Evolutionary conservation across 2,329 filamentous ascomycete species (phyloP).

Genomic region (Arthroderma sp.): DNA sequence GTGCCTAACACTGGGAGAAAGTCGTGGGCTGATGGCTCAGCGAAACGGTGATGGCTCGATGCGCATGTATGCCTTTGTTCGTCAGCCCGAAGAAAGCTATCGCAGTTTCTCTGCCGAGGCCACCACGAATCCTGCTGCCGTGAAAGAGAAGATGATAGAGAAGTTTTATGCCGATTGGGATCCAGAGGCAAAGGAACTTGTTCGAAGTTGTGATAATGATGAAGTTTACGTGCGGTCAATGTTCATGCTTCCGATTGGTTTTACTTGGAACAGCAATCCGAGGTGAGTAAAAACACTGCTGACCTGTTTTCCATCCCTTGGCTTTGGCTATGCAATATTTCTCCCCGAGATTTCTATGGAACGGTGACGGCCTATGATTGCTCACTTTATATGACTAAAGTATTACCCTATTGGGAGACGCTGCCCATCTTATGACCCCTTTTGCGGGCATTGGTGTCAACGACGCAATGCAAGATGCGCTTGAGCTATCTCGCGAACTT

Average conservation of each 20-base stretch:
- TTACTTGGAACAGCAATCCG: slow-evolving; percentile 7
- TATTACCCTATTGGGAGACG: slow-evolving; percentile 18
- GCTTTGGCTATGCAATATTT: not conserved
- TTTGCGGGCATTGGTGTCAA: slow-evolving; percentile 21
- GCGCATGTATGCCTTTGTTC: not conserved
- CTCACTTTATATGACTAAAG: slow-evolving; percentile 7
- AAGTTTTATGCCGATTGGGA: slow-evolving; percentile 12
- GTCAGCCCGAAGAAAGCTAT: not conserved
- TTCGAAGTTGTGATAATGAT: slow-evolving; percentile 13
- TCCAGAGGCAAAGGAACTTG: slow-evolving; percentile 12
- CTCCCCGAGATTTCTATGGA: not conserved
- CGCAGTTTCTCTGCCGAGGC: not conserved
- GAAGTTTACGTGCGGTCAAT: slow-evolving; percentile 10
- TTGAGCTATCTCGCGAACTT: slow-evolving; percentile 2
- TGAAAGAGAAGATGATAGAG: slow-evolving; percentile 11
- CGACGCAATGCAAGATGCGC: slow-evolving; percentile 17
- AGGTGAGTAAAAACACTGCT: not conserved
- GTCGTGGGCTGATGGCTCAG: slow-evolving; percentile 18
- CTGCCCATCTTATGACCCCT: slow-evolving; percentile 19
- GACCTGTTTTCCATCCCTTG: not conserved
- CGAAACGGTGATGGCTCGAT: slow-evolving; percentile 4
- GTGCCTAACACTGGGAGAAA: slow-evolving; percentile 15
- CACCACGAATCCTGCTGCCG: slow-evolving; percentile 9
- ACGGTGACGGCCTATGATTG: too few species aligned
- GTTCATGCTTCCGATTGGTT: slow-evolving; percentile 15